Conservation (phyloP, 805 yeast genomes). For the Yamadazyma kitorensis region DNA sequence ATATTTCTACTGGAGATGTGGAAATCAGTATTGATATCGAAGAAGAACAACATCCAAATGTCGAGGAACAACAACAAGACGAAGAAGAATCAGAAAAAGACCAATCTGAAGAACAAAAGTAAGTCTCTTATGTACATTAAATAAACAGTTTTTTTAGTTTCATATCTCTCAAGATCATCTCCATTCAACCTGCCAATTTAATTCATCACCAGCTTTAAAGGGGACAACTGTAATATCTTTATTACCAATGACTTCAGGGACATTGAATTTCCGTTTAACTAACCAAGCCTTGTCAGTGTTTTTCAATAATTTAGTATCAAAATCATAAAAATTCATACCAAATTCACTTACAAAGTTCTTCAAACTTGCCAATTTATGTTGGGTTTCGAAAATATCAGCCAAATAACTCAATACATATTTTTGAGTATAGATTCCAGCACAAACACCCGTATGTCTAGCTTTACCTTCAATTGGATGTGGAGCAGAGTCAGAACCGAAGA, state of each 20-base stretch:
- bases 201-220: slow-evolving; percentile 75
- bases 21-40: slow-evolving; percentile 27
- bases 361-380: slow-evolving; percentile 61
- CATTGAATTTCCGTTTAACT: slow-evolving; percentile 48
- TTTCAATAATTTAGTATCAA: slow-evolving; percentile 40
- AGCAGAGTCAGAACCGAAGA: slow-evolving; percentile 97
- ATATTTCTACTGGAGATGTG: slow-evolving; percentile 17
- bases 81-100: slow-evolving; percentile 1
- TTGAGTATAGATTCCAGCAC: slow-evolving; percentile 98
- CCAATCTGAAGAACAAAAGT: slow-evolving; percentile 3
- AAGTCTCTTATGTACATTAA: slow-evolving; percentile 3
- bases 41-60: too few species aligned
- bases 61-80: not conserved
- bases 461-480: slow-evolving; percentile 89
- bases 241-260: slow-evolving; percentile 59
- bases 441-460: slow-evolving; percentile 73
- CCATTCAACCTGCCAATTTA: slow-evolving; percentile 80
- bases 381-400: slow-evolving; percentile 79
- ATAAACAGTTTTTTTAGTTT: not conserved
- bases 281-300: slow-evolving; percentile 47
- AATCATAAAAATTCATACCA: slow-evolving; percentile 69
- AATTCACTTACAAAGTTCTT: slow-evolving; percentile 71
- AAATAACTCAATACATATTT: slow-evolving; percentile 75
- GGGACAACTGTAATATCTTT: slow-evolving; percentile 62
- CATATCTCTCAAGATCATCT: slow-evolving; percentile 16